Conservation (phyloP, 495 filamentous ascomycete genomes). For the Aspergillus nanangensis region DNA sequence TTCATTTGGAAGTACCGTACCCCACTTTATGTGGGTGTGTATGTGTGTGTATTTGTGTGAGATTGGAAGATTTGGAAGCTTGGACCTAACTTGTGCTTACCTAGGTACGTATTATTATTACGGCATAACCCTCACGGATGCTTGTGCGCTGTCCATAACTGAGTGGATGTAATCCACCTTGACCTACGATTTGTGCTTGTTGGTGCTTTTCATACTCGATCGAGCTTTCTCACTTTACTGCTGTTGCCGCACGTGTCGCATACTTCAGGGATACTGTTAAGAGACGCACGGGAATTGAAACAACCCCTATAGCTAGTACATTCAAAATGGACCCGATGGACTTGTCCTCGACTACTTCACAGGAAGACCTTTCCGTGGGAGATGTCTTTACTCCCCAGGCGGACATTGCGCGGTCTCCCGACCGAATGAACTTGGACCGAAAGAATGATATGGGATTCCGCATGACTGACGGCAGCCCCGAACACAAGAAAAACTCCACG, state of each 20-base stretch:
- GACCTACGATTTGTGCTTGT: conserved; percentile 6
- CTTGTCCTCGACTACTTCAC: conserved; percentile 11
- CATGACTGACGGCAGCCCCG: conserved; percentile 25
- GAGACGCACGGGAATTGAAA: not conserved
- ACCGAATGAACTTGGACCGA: conserved; percentile 20
- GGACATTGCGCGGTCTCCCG: conserved; percentile 28
- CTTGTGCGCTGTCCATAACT: conserved; percentile 15
- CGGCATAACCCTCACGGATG: conserved; percentile 15
- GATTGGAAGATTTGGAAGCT: too few relatives aligned
- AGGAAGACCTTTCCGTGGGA: conserved; percentile 39
- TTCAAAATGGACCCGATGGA: conserved; percentile 16
- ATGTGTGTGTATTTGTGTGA: too few relatives aligned
- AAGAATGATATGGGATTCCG: conserved; percentile 23
- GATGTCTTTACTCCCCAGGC: conserved; percentile 44
- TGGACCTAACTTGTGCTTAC: too few relatives aligned
- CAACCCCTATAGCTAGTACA: too few relatives aligned
- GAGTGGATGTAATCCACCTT: conserved; percentile 18
- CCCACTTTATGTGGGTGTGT: not conserved
- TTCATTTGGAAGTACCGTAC: too few relatives aligned
- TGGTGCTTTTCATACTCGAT: conserved; percentile 2
- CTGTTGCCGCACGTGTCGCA: not conserved
- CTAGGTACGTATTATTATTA: conserved; percentile 10
- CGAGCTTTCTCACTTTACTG: too few relatives aligned
- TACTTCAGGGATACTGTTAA: not conserved
- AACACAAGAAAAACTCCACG: conserved; percentile 17